Evolutionary conservation across 2,329 filamentous ascomycete genomes (phyloP), one percentile per base, ranked within the genome.

Genomic region (Fusarium euwallaceae): DNA sequence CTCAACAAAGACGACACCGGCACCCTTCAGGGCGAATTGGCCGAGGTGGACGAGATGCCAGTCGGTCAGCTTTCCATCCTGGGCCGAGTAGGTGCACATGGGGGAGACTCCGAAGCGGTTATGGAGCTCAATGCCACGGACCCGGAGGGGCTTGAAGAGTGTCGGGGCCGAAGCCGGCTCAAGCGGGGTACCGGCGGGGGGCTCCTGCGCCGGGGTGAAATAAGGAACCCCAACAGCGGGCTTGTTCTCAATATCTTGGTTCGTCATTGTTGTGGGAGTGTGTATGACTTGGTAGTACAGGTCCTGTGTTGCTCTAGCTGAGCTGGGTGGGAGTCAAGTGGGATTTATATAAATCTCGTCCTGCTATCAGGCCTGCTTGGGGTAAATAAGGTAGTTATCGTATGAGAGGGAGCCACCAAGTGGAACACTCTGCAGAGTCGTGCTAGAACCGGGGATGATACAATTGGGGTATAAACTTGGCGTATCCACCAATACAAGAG

Each of bases 31-130:
- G 24, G 94, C 89, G 76, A 95, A 95, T 70, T 94, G 92, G 66
- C 95, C 94, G 29, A 96, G 87, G 79, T 97, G 95, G 17, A 95
- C 91, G 60, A 96, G 86, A 82, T 98, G 95, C 89, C 92, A 98
- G 80, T 93, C 88, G 2, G 93, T 95, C 73, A 92, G 86, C 82
- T 96, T 93, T 43, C 95, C 89, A 72, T 90, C 82, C 56, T 86
- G 79, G 71, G 88, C 86, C 29, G 86, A 88, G 83, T 90, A 91
- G 75, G 86, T 88, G 82, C 90, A 92, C 89, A 92, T 91, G 66
- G 90, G 90, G 62, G 88, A 86, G 59, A 90, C 88, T 61, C 84
- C 86, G 78, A 91, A 85, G 66, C 90, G 88, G 82, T 92, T 91
- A 70, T 84, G 83, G 27, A 91, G 82, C 43, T 84, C 86, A 65